A percentile compares a stretch with the other conserved stretches of the same genome.
Evolutionary conservation across 306 rosid species (phyloP).

Genomic region (Cercis canadensis): DNA sequence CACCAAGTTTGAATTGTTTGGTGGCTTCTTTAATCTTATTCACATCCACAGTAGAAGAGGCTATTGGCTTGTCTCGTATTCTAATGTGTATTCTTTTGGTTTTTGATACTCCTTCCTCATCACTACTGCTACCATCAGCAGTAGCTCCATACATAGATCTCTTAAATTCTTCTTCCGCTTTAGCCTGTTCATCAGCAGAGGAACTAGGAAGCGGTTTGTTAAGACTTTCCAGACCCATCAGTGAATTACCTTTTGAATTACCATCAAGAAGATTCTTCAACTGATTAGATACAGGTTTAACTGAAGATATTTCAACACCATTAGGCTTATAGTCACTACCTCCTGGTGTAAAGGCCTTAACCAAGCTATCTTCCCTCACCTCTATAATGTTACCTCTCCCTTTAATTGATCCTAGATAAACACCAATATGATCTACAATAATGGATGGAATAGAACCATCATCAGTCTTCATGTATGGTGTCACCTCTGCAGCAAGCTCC

Average conservation of each 20-base stretch:
- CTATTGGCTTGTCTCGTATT: slow-evolving; percentile 84
- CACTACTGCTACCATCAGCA: slow-evolving; percentile 90
- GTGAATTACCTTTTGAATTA: slow-evolving; percentile 54
- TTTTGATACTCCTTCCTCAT: slow-evolving; percentile 91
- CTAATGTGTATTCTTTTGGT: slow-evolving; percentile 75
- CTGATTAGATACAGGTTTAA: slow-evolving; percentile 49
- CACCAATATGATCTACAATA: slow-evolving; percentile 90
- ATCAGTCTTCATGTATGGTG: slow-evolving; percentile 94
- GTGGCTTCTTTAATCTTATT: slow-evolving; percentile 95
- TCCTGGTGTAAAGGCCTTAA: slow-evolving; percentile 61
- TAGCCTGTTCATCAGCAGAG: slow-evolving; percentile 79
- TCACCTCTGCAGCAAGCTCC: slow-evolving; percentile 97
- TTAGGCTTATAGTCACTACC: slow-evolving; percentile 57
- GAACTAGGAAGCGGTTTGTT: slow-evolving; percentile 61
- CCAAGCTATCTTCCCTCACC: slow-evolving; percentile 91
- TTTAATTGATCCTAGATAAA: slow-evolving; percentile 84
- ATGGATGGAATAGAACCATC: slow-evolving; percentile 93
- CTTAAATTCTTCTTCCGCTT: slow-evolving; percentile 98
- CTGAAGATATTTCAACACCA: slow-evolving; percentile 55
- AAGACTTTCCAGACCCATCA: slow-evolving; percentile 77
- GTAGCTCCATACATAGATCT: slow-evolving; percentile 87
- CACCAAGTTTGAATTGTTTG: slow-evolving; percentile 80
- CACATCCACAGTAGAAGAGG: slow-evolving; percentile 83
- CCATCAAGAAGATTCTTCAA: slow-evolving; percentile 55
- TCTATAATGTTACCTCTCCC: slow-evolving; percentile 95